A percentile compares a stretch with the other conserved stretches of the same genome.
These are phyloP conservation scores for Phialophora tarda DNA, from an alignment of 2,329 filamentous ascomycete species.

Conservation along the genomic window DNA sequence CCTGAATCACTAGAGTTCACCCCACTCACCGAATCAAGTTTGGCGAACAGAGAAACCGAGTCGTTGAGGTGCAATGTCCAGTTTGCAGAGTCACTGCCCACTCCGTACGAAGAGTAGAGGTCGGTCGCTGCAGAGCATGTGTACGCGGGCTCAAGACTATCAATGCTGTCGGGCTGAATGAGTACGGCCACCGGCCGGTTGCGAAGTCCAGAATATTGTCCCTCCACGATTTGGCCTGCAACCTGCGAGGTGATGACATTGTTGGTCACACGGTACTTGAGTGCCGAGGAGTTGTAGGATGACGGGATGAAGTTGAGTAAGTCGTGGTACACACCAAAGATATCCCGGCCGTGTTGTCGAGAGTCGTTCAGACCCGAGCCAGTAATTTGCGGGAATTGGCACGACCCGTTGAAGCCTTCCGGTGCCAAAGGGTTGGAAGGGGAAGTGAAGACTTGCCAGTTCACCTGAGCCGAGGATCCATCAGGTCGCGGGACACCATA, in stretches of 20 bases:
- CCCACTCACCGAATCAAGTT: conserved; percentile 71
- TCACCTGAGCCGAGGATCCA: conserved; percentile 60
- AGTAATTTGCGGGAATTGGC: conserved; percentile 83
- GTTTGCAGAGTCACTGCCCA: conserved; percentile 51
- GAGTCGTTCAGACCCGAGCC: conserved; percentile 73
- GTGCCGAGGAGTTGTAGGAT: conserved; percentile 51
- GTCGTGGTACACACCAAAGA: conserved; percentile 76
- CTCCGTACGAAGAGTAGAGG: conserved; percentile 54
- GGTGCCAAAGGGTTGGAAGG: conserved; percentile 70
- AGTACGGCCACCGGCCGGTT: conserved; percentile 46
- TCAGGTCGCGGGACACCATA: conserved; percentile 63
- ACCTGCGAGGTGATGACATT: conserved; percentile 85
- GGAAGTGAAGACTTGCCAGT: conserved; percentile 69
- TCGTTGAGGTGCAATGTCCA: conserved; percentile 69
- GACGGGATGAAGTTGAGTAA: conserved; percentile 70
- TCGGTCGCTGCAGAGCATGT: conserved; percentile 61
- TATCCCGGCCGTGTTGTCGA: conserved; percentile 75
- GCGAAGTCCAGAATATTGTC: conserved; percentile 63
- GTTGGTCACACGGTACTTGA: conserved; percentile 75
- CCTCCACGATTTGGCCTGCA: conserved; percentile 73
- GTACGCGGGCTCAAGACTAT: conserved; percentile 77
- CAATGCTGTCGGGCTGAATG: conserved; percentile 61
- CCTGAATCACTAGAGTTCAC: conserved; percentile 57
- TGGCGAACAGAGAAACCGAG: conserved; percentile 60
- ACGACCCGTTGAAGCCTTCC: conserved; percentile 72